phyloP scores from a whole-genome alignment of 495 filamentous ascomycete species.

The Bryoglossum gracile region DNA sequence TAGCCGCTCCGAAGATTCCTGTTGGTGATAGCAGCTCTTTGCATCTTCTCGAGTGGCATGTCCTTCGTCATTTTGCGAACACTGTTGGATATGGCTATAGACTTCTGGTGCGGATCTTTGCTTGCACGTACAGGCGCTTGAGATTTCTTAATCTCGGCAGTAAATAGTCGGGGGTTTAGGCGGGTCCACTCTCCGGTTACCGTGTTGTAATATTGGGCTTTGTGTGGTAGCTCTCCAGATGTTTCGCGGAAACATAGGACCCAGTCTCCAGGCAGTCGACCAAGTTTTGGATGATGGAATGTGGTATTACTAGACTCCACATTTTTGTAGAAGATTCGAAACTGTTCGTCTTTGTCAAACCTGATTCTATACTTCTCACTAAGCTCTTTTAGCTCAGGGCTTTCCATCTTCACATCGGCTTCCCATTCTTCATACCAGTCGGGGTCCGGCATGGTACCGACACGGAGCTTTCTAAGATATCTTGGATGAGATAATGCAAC shows the following conservation, averaged over 20 bases:
- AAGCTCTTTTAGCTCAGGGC: slow-evolving; percentile 2
- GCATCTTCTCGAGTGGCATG: neutral
- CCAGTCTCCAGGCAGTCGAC: slow-evolving; percentile 15
- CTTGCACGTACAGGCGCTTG: too few relatives aligned
- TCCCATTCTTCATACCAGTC: neutral
- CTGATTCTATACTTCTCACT: neutral
- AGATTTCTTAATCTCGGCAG: neutral
- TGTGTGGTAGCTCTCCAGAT: neutral
- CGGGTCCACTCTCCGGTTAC: neutral
- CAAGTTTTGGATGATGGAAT: slow-evolving; percentile 11
- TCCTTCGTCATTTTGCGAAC: neutral
- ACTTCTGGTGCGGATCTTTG: too few relatives aligned
- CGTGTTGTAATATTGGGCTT: slow-evolving; percentile 13
- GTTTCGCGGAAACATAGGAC: slow-evolving; percentile 5
- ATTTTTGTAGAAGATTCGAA: slow-evolving; percentile 8
- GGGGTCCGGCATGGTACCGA: too few relatives aligned
- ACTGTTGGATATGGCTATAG: neutral
- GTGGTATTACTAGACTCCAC: neutral
- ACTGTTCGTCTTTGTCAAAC: neutral
- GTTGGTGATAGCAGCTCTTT: neutral
- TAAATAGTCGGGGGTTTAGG: slow-evolving; percentile 7
- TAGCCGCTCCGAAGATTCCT: slow-evolving; percentile 9
- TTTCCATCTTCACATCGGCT: neutral
- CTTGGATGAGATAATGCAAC: too few relatives aligned
- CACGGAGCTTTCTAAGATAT: too few relatives aligned